These are phyloP conservation scores for Maudiozyma serrabonitensis DNA, from an alignment of 805 yeast genomes.

Conservation along the genomic window DNA sequence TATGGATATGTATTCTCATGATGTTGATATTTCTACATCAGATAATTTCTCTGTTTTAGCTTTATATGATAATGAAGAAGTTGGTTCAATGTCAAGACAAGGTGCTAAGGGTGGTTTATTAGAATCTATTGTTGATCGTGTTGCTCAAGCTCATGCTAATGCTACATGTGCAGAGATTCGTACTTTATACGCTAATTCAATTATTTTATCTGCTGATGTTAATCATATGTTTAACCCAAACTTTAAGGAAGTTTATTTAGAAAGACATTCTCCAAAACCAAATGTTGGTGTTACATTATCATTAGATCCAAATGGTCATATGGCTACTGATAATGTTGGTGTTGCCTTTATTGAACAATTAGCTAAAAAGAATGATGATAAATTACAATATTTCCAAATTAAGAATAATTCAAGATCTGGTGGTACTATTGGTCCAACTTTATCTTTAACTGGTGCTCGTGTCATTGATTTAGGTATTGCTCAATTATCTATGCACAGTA, in stretches of 20 bases:
- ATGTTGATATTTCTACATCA: slow-evolving; percentile 32
- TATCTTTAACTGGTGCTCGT: slow-evolving; percentile 59
- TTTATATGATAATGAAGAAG: slow-evolving; percentile 72
- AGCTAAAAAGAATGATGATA: slow-evolving; percentile 55
- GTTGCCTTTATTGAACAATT: slow-evolving; percentile 60
- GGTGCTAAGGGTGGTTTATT: slow-evolving; percentile 75
- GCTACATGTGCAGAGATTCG: slow-evolving; percentile 18
- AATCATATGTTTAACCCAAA: slow-evolving; percentile 77
- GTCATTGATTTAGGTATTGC: slow-evolving; percentile 78
- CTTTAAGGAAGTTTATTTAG: slow-evolving; percentile 57
- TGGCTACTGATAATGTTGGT: slow-evolving; percentile 76
- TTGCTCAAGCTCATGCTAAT: slow-evolving; percentile 27
- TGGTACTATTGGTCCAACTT: slow-evolving; percentile 77
- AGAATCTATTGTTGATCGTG: slow-evolving; percentile 55
- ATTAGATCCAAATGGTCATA: slow-evolving; percentile 69
- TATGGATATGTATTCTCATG: slow-evolving; percentile 38
- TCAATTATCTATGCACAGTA: slow-evolving; percentile 79
- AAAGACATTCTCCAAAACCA: slow-evolving; percentile 70
- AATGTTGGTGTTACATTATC: slow-evolving; percentile 66
- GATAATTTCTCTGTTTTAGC: slow-evolving; percentile 49
- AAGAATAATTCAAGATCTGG: slow-evolving; percentile 81
- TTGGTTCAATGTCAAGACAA: slow-evolving; percentile 70
- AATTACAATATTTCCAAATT: slow-evolving; percentile 73
- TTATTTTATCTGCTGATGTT: slow-evolving; percentile 77
- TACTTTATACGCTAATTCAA: slow-evolving; percentile 59